A percentile compares a stretch with the other conserved stretches of the same genome.
Evolutionary conservation across 2,329 filamentous ascomycete genomes (phyloP).

Genomic region (Pseudogymnoascus sp.): DNA sequence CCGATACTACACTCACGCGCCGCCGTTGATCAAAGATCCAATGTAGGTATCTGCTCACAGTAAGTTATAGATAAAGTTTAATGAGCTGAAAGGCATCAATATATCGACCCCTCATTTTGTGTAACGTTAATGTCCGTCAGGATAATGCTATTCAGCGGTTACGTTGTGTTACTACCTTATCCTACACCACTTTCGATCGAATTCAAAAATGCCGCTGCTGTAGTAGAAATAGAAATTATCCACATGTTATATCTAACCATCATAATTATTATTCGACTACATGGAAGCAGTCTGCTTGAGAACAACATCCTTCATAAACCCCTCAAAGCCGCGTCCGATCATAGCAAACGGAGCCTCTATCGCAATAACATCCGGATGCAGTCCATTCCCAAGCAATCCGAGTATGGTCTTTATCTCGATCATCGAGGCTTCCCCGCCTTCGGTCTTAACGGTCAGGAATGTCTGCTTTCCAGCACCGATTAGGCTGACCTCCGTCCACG

Average conservation of each 20-base stretch:
- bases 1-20: neutral
- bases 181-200: neutral
- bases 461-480: slow-evolving; percentile 31
- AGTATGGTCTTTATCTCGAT: slow-evolving; percentile 18
- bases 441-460: slow-evolving; percentile 21
- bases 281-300: neutral
- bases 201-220: neutral
- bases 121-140: neutral
- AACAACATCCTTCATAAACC: slow-evolving; percentile 16
- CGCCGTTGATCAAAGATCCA: neutral
- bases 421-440: slow-evolving; percentile 6
- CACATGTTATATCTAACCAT: neutral
- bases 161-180: neutral
- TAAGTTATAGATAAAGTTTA: neutral
- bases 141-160: neutral
- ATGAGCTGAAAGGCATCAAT: neutral
- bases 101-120: neutral
- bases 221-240: neutral
- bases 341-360: slow-evolving; percentile 19
- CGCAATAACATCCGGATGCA: slow-evolving; percentile 19
- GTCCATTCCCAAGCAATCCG: slow-evolving; percentile 16
- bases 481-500: slow-evolving; percentile 30
- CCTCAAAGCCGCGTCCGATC: slow-evolving; percentile 18
- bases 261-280: neutral
- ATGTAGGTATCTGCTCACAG: neutral